Evolutionary conservation across 2,329 filamentous ascomycete genomes (phyloP).

Genomic region (Dactylonectria estremocensis): DNA sequence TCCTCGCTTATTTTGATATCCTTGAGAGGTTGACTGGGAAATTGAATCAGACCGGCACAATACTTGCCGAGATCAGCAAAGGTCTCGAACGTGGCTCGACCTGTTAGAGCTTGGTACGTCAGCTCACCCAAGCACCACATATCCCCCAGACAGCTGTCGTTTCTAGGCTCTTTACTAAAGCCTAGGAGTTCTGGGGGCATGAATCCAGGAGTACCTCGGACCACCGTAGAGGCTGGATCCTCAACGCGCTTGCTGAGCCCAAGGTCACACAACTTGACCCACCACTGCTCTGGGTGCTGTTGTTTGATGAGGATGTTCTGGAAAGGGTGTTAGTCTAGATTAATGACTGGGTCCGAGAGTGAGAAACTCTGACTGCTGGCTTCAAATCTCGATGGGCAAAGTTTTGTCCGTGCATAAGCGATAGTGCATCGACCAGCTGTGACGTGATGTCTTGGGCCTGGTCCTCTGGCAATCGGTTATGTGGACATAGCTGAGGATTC

Average conservation of each 20-base stretch:
- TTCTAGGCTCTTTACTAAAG: slow-evolving; percentile 1
- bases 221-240: background rate
- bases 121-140: slow-evolving; percentile 17
- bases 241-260: slow-evolving; percentile 1
- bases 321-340: background rate
- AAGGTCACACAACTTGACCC: slow-evolving; percentile 9
- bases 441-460: slow-evolving; percentile 1
- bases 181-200: slow-evolving; percentile 14
- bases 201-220: slow-evolving; percentile 1
- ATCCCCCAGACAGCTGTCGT: background rate
- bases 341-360: too few species aligned
- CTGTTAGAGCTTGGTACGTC: background rate
- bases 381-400: slow-evolving; percentile 8
- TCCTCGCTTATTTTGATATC: background rate
- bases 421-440: background rate
- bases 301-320: slow-evolving; percentile 13
- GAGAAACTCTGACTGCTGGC: background rate
- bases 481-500: background rate
- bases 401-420: slow-evolving; percentile 8
- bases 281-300: background rate
- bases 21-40: background rate
- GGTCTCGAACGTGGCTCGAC: background rate
- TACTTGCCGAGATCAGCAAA: background rate
- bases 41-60: background rate
- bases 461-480: slow-evolving; percentile 1